Evolutionary conservation across 139 green algal species (phyloP).

Genomic region (Picochlorum sp.): DNA sequence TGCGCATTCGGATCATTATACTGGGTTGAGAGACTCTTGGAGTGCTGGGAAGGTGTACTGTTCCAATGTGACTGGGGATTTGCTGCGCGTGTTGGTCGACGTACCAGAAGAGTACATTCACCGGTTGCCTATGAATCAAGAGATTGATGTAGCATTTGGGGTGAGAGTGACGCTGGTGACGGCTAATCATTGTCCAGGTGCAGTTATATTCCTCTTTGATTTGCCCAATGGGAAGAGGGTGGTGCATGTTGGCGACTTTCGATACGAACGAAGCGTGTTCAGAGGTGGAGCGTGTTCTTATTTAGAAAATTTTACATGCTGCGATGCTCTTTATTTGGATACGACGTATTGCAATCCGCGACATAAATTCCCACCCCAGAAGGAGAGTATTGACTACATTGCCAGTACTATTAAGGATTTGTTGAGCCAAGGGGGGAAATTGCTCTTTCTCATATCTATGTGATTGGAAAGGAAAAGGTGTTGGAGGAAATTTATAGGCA

Average conservation of each 20-base stretch:
- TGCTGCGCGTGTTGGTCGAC: slow-evolving; percentile 43
- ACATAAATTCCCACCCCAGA: slow-evolving; percentile 58
- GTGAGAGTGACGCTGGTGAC: slow-evolving; percentile 65
- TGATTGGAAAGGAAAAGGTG: slow-evolving; percentile 77
- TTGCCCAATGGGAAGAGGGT: slow-evolving; percentile 41
- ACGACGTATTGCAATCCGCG: slow-evolving; percentile 73
- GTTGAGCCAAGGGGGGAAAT: slow-evolving; percentile 15
- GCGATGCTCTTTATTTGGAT: slow-evolving; percentile 64
- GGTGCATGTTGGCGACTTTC: slow-evolving; percentile 71
- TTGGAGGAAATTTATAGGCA: slow-evolving; percentile 42
- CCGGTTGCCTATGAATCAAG: slow-evolving; percentile 37
- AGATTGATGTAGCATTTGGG: background rate
- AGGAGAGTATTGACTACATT: slow-evolving; percentile 52
- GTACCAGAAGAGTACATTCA: slow-evolving; percentile 32
- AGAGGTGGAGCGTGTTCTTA: slow-evolving; percentile 36
- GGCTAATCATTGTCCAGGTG: slow-evolving; percentile 77
- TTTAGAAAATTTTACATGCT: slow-evolving; percentile 35
- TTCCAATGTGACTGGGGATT: slow-evolving; percentile 47
- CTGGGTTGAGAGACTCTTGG: slow-evolving; percentile 63
- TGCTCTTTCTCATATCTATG: slow-evolving; percentile 10
- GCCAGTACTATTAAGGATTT: slow-evolving; percentile 32
- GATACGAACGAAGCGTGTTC: slow-evolving; percentile 24
- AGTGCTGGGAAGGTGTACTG: slow-evolving; percentile 65
- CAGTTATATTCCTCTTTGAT: slow-evolving; percentile 62
- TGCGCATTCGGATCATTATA: slow-evolving; percentile 79